Base-by-base conservation (phyloP, 2,329 filamentous ascomycete species). In the Colletotrichum neosansevieriae region DNA sequence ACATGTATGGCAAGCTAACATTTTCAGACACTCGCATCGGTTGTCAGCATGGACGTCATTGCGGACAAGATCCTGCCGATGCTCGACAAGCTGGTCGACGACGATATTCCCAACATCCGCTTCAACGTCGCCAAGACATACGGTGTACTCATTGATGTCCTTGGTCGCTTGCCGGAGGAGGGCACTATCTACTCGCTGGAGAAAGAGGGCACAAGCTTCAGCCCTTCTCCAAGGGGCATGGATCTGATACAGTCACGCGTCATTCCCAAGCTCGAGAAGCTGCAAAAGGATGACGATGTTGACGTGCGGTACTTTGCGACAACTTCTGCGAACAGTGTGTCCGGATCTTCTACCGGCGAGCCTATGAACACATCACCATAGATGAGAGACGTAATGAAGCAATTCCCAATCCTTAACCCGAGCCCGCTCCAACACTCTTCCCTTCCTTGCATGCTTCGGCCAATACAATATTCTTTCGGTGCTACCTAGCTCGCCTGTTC, bases 51-150 rank as follows among this genome's bases (percentile, higher is more conserved):
- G 74, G 93, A 94, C 67, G 95, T 98, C 69, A 97, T 99, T 79
- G 91, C 93, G 76, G 91, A 92, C 77, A 96, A 94, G 38, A 97
- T 99, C 73, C 88, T 99, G 21, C 96, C 96, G 44, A 98, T 99
- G 86, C 89, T 99, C 78, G 93, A 97, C 81, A 94, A 95, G 83
- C 92, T 99, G 62, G 94, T 97, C 59, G 88, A 89, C 51, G 96
- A 99, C 77, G 94, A 97, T 50, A 99, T 99, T 71, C 96, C 96
- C 73, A 99, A 99, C 83, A 99, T 99, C 78, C 94, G 96, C 58
- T 99, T 99, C 88, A 99, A 99, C 80, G 96, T 99, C 54, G 96
- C 96, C 74, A 99, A 99, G 85, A 98, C 96, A 53, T 99, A 98
- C 78, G 89, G 90, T 21, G 91, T 96, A 58, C 85, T 99, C 67